Base-by-base conservation (phyloP, 768 basidiomycete species). In the Pleurotus sapidus region DNA sequence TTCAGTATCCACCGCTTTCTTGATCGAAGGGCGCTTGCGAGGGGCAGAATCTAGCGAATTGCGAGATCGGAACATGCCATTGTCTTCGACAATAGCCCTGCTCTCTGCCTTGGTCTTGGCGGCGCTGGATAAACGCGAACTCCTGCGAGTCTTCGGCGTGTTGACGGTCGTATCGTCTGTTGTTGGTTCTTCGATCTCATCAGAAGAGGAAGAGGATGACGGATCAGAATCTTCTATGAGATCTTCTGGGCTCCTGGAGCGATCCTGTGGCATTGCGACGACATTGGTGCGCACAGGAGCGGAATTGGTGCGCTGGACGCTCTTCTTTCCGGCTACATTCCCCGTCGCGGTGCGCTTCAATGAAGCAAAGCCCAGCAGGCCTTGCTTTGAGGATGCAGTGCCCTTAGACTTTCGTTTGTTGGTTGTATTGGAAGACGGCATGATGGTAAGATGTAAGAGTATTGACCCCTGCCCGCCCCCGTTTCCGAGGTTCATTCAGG, bases 291-390 rank as follows among this genome's bases (percentile, higher is more conserved):
- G 49, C 9, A 40, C 24, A 8, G 58, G 25, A 42, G 56, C 20
- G 46, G 60, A 53, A 45, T 51, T 58, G 14, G 60, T 50, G 48
- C 59, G 60, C 9, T 11, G 12, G 27, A 54, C 43, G 56, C 53
- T 58, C 58, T 63, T 61, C 50, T 55, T 57, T 5, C 57, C 54
- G 59, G 71, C 73, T 23, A 63, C 57, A 25, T 58, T 57, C 46
- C 57, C 62, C n/a, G 60, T 72, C 1, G 68, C 70, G 5, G 74
- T 77, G 38, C 79, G 78, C 63, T 84, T 84, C 0, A 74, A 66
- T 18, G 77, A 73, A 0, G 75, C 57, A 56, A 84, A 85, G 0
- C 67, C 64, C 6, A 85, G 70, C 0, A 71, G 78, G 0, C 69
- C 71, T 62, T 85, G 84, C 59, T 75, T 81, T 56, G 79, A 58